These are phyloP conservation scores for Hemerocallis citrina DNA, from an alignment of 106 monocot genomes.

Conservation along the genomic window DNA sequence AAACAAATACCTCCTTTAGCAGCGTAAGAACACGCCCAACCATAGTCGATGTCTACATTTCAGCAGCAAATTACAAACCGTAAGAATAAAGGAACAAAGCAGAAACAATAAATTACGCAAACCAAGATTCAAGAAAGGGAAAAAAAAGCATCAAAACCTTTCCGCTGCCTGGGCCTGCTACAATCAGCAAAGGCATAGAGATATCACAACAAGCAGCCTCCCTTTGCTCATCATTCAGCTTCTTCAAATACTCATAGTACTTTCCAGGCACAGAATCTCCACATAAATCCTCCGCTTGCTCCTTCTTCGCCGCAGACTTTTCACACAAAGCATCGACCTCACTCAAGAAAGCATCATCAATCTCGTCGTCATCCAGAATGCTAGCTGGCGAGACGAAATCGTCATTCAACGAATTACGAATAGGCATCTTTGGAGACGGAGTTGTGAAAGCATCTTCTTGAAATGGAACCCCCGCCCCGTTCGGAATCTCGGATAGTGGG, in stretches of 20 bases:
- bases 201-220: constrained; percentile 74
- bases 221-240: constrained; percentile 72
- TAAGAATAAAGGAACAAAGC: too few species aligned
- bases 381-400: neutral
- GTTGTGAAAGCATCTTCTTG: neutral
- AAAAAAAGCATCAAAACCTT: constrained; percentile 42
- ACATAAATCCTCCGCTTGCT: constrained; percentile 7
- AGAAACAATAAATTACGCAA: neutral
- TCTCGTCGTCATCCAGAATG: constrained; percentile 35
- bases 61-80: neutral
- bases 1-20: constrained; percentile 59
- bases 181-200: constrained; percentile 68
- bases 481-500: constrained; percentile 14
- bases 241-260: constrained; percentile 53
- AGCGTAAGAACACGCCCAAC: constrained; percentile 91
- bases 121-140: neutral
- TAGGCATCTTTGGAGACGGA: neutral
- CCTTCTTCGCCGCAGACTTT: constrained; percentile 27
- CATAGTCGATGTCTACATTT: constrained; percentile 78
- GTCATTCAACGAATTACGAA: neutral
- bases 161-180: constrained; percentile 90
- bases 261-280: constrained; percentile 24
- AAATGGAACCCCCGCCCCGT: neutral
- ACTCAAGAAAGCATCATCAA: constrained; percentile 41
- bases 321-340: constrained; percentile 56